These are phyloP conservation scores for Loxodes magnus DNA, from an alignment of 73 alveolate genomes.

Conservation along the genomic window DNA sequence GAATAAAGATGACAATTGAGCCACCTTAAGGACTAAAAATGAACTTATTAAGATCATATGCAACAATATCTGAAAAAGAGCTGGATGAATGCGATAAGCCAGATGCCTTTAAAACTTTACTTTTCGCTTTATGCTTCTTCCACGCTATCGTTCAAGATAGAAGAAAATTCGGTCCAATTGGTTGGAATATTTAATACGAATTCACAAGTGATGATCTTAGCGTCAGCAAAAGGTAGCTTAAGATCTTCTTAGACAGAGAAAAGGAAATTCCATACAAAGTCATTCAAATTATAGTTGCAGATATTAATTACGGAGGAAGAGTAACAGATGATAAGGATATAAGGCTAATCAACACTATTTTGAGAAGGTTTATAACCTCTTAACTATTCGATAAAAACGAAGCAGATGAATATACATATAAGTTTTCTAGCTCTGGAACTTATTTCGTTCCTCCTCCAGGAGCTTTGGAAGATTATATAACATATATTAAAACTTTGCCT, in stretches of 20 bases:
- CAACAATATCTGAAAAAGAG: slow-evolving; percentile 83
- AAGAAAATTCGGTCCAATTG: slow-evolving; percentile 96
- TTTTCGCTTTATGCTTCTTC: slow-evolving; percentile 98
- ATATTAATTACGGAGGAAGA: slow-evolving; percentile 99
- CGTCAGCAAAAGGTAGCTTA: slow-evolving; percentile 94
- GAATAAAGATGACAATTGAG: slow-evolving; percentile 97
- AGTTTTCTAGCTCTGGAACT: slow-evolving; percentile 84
- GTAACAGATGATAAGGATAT: slow-evolving; percentile 98
- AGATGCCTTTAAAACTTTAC: slow-evolving; percentile 81
- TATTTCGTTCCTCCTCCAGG: slow-evolving; percentile 93
- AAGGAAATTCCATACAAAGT: slow-evolving; percentile 85
- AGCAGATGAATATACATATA: slow-evolving; percentile 81
- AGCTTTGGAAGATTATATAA: slow-evolving; percentile 86
- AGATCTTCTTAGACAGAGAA: slow-evolving; percentile 93
- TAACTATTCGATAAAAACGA: slow-evolving; percentile 84
- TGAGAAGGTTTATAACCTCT: slow-evolving; percentile 81
- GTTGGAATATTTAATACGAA: slow-evolving; percentile 99
- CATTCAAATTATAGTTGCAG: slow-evolving; percentile 95
- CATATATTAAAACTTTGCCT: slow-evolving; percentile 90
- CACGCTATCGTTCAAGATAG: slow-evolving; percentile 99
- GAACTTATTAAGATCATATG: slow-evolving; percentile 87
- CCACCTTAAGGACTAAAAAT: slow-evolving; percentile 95
- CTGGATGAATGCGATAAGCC: slow-evolving; percentile 96
- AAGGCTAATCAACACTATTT: slow-evolving; percentile 84
- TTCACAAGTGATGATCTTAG: slow-evolving; percentile 98